Percentiles rank a stretch among this genome's conserved stretches.
Conservation (phyloP, 768 basidiomycete genomes). For the Strobilomyces dryophilus region DNA sequence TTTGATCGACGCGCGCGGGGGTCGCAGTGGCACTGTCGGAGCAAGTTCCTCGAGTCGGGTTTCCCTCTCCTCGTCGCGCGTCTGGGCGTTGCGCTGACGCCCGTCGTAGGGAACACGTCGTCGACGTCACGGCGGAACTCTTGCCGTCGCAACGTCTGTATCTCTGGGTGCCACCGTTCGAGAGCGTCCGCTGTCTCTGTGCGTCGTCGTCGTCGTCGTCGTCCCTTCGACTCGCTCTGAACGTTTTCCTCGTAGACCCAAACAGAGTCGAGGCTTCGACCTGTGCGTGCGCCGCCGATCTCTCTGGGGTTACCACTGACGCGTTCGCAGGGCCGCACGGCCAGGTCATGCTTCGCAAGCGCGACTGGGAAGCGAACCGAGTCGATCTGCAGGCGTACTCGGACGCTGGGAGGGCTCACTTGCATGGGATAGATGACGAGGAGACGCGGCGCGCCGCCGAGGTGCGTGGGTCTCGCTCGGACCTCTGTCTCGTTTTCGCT, state of each 20-base stretch:
- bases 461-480: not conserved
- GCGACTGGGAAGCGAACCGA: slow-evolving; percentile 11
- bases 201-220: not conserved
- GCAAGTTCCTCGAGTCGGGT: slow-evolving; percentile 15
- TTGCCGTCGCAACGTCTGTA: not conserved
- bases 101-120: slow-evolving; percentile 12
- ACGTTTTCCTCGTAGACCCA: slow-evolving; percentile 1
- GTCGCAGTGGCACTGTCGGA: slow-evolving; percentile 22
- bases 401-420: not conserved
- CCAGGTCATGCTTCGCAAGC: slow-evolving; percentile 15
- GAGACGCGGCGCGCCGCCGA: not conserved
- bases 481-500: no score
- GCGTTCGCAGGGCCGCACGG: slow-evolving; percentile 17
- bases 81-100: not conserved
- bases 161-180: slow-evolving; percentile 22
- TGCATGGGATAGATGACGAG: not conserved
- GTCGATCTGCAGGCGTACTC: slow-evolving; percentile 1
- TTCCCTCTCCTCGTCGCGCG: not conserved
- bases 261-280: not conserved
- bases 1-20: not conserved
- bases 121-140: not conserved
- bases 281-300: slow-evolving; percentile 14
- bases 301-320: no score
- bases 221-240: not conserved
- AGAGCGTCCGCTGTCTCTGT: slow-evolving; percentile 22